phyloP scores from a whole-genome alignment of 345 rosid genomes.

The Punica granatum region DNA sequence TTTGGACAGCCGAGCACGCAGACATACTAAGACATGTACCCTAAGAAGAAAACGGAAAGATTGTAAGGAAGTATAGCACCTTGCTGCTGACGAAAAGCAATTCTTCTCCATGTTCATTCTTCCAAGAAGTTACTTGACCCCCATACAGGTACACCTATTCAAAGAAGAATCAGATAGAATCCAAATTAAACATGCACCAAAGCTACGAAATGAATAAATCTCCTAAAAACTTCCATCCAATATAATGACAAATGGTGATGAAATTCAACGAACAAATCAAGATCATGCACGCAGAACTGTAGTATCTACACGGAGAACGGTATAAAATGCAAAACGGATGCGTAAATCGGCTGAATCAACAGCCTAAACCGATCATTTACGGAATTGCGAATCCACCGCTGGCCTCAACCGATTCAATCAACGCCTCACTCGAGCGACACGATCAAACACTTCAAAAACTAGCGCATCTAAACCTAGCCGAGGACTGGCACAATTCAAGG shows the following conservation, averaged over 20 bases:
- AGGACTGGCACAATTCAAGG: not conserved
- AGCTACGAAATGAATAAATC: not conserved
- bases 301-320: not conserved
- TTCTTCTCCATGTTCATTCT: slow-evolving; percentile 68
- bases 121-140: slow-evolving; percentile 86
- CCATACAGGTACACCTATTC: slow-evolving; percentile 70
- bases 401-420: not conserved
- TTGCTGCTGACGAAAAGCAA: slow-evolving; percentile 75
- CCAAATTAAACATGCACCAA: not conserved
- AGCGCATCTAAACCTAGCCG: not conserved
- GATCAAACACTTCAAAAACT: not conserved
- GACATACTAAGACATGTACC: no score
- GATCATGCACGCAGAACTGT: no score
- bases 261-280: not conserved
- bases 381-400: not conserved
- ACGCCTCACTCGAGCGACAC: not conserved
- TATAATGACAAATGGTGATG: not conserved
- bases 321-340: not conserved
- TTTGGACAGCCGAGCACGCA: no score
- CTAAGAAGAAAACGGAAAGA: not conserved
- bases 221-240: not conserved
- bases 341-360: not conserved
- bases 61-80: slow-evolving; percentile 25
- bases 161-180: not conserved
- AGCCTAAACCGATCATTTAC: not conserved